Evolutionary conservation across 2,329 filamentous ascomycete species (phyloP).

Genomic region (Botrytis deweyae): DNA sequence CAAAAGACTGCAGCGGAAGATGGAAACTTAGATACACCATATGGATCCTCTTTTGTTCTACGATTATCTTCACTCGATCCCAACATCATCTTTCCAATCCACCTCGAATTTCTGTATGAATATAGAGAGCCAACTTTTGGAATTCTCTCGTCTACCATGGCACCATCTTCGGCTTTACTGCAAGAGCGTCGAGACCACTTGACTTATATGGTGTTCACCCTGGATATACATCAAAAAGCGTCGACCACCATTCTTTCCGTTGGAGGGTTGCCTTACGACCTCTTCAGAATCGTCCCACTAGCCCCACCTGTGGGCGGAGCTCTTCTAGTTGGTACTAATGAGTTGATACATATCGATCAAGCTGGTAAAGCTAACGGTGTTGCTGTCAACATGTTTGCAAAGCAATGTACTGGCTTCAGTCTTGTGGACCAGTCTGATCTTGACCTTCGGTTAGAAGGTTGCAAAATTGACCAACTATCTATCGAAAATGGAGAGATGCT

Average conservation of each 20-base stretch:
- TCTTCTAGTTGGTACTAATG: slow-evolving; percentile 81
- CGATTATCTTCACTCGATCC: slow-evolving; percentile 87
- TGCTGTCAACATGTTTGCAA: slow-evolving; percentile 87
- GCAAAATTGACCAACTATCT: slow-evolving; percentile 72
- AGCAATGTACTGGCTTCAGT: slow-evolving; percentile 76
- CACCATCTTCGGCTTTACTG: slow-evolving; percentile 71
- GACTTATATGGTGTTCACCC: slow-evolving; percentile 89
- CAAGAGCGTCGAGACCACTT: slow-evolving; percentile 79
- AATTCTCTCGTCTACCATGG: slow-evolving; percentile 76
- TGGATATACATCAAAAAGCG: slow-evolving; percentile 89
- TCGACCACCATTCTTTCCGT: slow-evolving; percentile 92
- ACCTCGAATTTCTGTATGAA: slow-evolving; percentile 91
- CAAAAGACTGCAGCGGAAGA: slow-evolving; percentile 35
- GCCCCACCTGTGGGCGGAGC: slow-evolving; percentile 86
- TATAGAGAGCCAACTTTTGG: slow-evolving; percentile 98
- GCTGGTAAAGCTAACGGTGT: slow-evolving; percentile 91
- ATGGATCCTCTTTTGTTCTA: slow-evolving; percentile 89
- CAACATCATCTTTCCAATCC: slow-evolving; percentile 80
- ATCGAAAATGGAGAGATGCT: slow-evolving; percentile 78
- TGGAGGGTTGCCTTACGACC: slow-evolving; percentile 78
- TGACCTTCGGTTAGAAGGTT: slow-evolving; percentile 76
- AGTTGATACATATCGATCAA: slow-evolving; percentile 93
- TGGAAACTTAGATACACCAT: slow-evolving; percentile 59
- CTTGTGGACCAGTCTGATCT: slow-evolving; percentile 84
- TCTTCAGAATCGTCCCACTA: slow-evolving; percentile 78